These are phyloP conservation scores for Cordyceps tenuipes DNA, from an alignment of 2,329 filamentous ascomycete genomes.

Conservation along the genomic window DNA sequence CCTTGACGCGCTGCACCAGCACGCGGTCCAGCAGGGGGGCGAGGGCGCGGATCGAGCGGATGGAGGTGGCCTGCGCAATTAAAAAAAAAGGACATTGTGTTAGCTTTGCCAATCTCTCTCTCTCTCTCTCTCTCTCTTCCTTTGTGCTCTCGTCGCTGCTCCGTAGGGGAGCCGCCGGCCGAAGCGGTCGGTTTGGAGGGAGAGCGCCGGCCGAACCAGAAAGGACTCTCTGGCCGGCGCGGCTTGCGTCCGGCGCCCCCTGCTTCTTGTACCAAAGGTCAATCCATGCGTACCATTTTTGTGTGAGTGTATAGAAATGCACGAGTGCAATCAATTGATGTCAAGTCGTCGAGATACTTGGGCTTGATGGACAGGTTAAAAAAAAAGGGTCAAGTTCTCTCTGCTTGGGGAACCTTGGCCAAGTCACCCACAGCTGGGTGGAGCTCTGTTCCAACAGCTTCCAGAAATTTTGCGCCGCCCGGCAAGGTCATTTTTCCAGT, in stretches of 20 bases:
- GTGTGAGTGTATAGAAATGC: not conserved
- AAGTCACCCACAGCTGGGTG: not conserved
- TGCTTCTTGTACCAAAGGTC: not conserved
- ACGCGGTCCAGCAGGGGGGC: conserved; percentile 95
- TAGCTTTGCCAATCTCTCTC: not conserved
- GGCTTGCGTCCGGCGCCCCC: not conserved
- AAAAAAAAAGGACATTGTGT: not conserved
- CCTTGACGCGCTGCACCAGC: conserved; percentile 95
- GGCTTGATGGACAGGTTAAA: not conserved
- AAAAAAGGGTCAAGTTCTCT: conserved; percentile 9
- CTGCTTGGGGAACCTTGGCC: not conserved
- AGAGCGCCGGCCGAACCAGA: not conserved
- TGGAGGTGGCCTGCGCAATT: conserved; percentile 52
- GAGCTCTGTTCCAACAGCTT: conserved; percentile 16
- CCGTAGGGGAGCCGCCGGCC: not conserved
- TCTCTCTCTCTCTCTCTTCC: no score
- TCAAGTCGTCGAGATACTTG: conserved; percentile 13
- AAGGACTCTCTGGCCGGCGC: not conserved
- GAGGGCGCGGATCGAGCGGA: conserved; percentile 93
- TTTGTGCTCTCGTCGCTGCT: not conserved
- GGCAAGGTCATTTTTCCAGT: conserved; percentile 12
- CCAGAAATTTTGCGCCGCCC: conserved; percentile 13
- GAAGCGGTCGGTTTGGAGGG: not conserved
- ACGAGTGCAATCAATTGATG: not conserved
- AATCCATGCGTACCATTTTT: conserved; percentile 15